phyloP scores from a whole-genome alignment of 106 monocot species.

The Hemerocallis citrina region DNA sequence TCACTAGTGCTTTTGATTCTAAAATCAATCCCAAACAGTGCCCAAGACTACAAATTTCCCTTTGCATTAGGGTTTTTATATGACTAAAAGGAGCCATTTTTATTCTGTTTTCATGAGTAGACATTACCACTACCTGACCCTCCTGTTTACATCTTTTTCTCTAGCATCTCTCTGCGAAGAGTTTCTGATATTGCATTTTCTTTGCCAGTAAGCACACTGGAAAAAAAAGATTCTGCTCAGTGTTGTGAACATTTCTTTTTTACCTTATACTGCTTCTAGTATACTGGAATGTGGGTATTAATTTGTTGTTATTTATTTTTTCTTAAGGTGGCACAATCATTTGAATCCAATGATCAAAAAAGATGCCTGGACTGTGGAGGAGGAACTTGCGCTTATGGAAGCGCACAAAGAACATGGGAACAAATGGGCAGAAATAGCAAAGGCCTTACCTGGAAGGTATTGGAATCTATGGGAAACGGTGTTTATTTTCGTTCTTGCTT shows the following conservation, averaged over 20 bases:
- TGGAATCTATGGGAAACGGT: background rate
- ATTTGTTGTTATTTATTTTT: constrained; percentile 2
- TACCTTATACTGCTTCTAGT: too few species aligned
- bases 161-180: too few species aligned
- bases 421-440: constrained; percentile 97
- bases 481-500: background rate
- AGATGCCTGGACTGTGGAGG: constrained; percentile 88
- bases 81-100: background rate
- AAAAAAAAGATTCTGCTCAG: too few species aligned
- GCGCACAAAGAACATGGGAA: constrained; percentile 71
- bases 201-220: too few species aligned
- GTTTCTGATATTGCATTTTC: too few species aligned
- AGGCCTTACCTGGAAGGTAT: constrained; percentile 82
- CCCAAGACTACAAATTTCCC: too few species aligned
- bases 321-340: constrained; percentile 94
- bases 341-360: constrained; percentile 81
- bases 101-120: background rate
- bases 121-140: background rate
- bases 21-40: too few species aligned
- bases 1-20: too few species aligned
- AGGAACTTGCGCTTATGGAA: constrained; percentile 72
- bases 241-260: too few species aligned
- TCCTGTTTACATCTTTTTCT: background rate
- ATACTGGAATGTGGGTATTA: too few species aligned
- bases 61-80: too few species aligned